phyloP scores from a whole-genome alignment of 306 rosid species.

The Luffa aegyptiaca region DNA sequence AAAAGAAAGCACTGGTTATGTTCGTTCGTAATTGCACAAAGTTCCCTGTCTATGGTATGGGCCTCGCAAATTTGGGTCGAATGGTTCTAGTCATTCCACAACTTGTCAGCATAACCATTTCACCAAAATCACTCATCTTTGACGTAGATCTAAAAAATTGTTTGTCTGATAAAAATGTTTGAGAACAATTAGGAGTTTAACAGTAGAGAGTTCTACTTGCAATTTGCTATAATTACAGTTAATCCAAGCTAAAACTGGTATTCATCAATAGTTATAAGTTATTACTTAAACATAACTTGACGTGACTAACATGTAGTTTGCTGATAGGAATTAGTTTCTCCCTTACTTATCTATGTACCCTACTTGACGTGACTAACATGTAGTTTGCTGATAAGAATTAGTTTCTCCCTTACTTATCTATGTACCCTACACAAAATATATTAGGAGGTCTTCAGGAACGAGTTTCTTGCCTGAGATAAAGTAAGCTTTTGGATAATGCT shows the following conservation, averaged over 20 bases:
- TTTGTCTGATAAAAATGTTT: not conserved
- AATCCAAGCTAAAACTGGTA: not conserved
- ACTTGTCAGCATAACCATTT: not conserved
- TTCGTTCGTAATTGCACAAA: not conserved
- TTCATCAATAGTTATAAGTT: not conserved
- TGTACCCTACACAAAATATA: not conserved
- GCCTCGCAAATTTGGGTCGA: not conserved
- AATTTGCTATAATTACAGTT: not conserved
- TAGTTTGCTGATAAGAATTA: not conserved
- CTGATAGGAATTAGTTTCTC: not conserved
- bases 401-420: not conserved
- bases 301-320: not conserved
- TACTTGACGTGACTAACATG: not conserved
- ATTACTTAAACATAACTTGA: not conserved
- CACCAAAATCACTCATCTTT: slow-evolving; percentile 1
- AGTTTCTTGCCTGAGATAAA: slow-evolving; percentile 61
- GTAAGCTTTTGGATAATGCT: slow-evolving; percentile 85
- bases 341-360: not conserved
- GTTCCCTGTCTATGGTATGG: not conserved
- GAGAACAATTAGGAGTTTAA: not conserved
- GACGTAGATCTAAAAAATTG: too few species aligned
- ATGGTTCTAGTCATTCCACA: not conserved
- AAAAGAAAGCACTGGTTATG: not conserved
- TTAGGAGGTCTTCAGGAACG: not conserved
- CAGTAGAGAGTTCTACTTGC: not conserved